Conservation (phyloP, 352 stramenopile genomes). For the Globisporangium nunn region DNA sequence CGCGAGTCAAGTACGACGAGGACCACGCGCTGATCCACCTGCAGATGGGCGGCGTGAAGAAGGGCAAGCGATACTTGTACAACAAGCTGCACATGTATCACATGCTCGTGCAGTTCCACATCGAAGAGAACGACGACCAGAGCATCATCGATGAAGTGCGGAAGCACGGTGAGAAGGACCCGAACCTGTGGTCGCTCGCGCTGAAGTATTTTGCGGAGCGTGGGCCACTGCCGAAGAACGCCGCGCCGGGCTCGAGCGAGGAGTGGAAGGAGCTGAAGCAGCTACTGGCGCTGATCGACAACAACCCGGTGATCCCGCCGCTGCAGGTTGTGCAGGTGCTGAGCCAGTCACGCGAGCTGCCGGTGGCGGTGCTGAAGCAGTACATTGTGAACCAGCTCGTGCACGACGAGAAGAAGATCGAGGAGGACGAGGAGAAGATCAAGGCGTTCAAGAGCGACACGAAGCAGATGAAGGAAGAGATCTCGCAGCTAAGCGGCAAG, state of each 20-base stretch:
- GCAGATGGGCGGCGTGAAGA: slow-evolving; percentile 89
- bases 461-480: slow-evolving; percentile 89
- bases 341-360: slow-evolving; percentile 74
- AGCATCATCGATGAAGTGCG: slow-evolving; percentile 87
- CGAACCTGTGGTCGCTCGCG: slow-evolving; percentile 86
- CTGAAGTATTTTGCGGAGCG: slow-evolving; percentile 88
- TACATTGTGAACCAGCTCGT: slow-evolving; percentile 83
- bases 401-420: slow-evolving; percentile 74
- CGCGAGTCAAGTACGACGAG: slow-evolving; percentile 86
- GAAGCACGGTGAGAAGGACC: slow-evolving; percentile 85
- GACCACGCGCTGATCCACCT: slow-evolving; percentile 92
- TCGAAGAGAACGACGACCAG: slow-evolving; percentile 88
- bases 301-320: slow-evolving; percentile 72
- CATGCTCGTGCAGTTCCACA: slow-evolving; percentile 93
- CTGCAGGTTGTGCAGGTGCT: slow-evolving; percentile 84
- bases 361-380: slow-evolving; percentile 75
- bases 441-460: slow-evolving; percentile 82
- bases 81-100: slow-evolving; percentile 93
- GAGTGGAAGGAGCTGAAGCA: slow-evolving; percentile 81
- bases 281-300: slow-evolving; percentile 70
- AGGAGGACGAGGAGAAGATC: slow-evolving; percentile 84
- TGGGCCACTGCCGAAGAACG: slow-evolving; percentile 61
- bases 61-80: slow-evolving; percentile 91
- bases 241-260: slow-evolving; percentile 27
- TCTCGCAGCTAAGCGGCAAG: slow-evolving; percentile 71